Conservation (phyloP, 1,284 basidiomycete genomes). For the Cutaneotrichosporon sp. region DNA sequence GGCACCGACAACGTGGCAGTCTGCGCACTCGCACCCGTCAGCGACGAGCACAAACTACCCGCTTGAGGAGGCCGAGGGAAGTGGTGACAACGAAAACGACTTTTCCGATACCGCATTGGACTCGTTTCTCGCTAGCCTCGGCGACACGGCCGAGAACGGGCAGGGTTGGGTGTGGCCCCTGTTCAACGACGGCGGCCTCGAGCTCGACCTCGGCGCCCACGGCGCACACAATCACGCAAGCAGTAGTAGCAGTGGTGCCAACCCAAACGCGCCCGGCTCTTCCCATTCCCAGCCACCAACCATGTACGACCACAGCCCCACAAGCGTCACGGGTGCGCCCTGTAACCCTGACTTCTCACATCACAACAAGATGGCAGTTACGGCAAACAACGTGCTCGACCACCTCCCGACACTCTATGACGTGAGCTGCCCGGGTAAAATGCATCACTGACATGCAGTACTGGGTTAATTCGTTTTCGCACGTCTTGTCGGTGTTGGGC, state of each 20-base stretch:
- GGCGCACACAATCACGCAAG: too few relatives aligned
- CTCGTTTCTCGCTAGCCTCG: constrained; percentile 15
- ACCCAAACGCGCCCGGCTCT: background rate
- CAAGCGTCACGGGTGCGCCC: too few relatives aligned
- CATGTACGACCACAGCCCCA: constrained; percentile 1
- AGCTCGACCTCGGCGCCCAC: constrained; percentile 12
- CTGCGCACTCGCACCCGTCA: constrained; percentile 5
- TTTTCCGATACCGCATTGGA: constrained; percentile 16
- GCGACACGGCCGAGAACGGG: constrained; percentile 9
- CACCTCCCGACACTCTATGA: constrained; percentile 19
- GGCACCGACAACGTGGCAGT: background rate
- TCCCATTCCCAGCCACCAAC: background rate
- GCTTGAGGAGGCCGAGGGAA: constrained; percentile 7
- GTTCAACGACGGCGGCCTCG: constrained; percentile 13
- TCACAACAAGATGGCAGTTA: constrained; percentile 17
- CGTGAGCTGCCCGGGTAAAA: constrained; percentile 1
- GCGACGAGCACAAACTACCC: background rate
- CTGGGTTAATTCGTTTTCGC: constrained; percentile 31
- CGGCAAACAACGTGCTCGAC: constrained; percentile 18
- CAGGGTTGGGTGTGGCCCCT: constrained; percentile 18
- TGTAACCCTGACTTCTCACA: background rate
- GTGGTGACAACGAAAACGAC: constrained; percentile 3
- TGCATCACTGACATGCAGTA: constrained; percentile 14
- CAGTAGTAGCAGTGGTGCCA: background rate
- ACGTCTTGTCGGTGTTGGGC: constrained; percentile 29